Evolutionary conservation across 1,284 basidiomycete species (phyloP), one percentile per base, ranked within the genome.

Genomic region (Puccinia polysora): DNA sequence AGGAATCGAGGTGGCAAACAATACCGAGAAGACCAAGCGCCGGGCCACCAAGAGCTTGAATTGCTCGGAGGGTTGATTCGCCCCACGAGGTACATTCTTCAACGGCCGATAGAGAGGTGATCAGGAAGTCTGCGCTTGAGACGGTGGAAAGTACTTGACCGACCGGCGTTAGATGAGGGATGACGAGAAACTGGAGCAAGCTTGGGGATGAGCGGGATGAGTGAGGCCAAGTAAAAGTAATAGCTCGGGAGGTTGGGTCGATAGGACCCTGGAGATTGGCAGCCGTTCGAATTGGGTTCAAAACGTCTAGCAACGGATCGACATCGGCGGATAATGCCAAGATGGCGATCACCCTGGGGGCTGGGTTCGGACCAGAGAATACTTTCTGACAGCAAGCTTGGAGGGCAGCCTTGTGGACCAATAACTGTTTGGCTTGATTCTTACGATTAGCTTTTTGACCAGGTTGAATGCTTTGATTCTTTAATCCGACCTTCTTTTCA

Each of bases 111-210:
- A 97, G 83, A 4, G 89, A 84, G 74, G 96, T 86, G 14, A 97
- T 83, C 50, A 94, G 87, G 78, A 96, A 97, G 81, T 98, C 95
- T 12, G 92, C 90, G 1, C 87, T 89, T 78, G 92, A 88, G 77
- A 88, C 89, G 0, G 89, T 88, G 78, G 97, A 93, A 43, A 98
- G 84, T 0, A 90, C 1, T 87, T 84, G 78, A 91, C 94, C 49
- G 92, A 78, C 3, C 77, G 78, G 43, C 77, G 78, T 73, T 79
- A 77, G 2, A 77, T 76, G 83, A 34, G 56, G 68, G 38, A 83
- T 65, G 15, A 87, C 86, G 65, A 93, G 83, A 79, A 96, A 88
- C 78, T 96, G 92, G 0, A 97, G 82, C 36, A 69, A 30, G 25
- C 43, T 59, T 30, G 55, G 40, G n/a, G 53, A 59, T 59, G 67